Evolutionary conservation across 345 rosid species (phyloP).

Genomic region (Angophora floribunda): DNA sequence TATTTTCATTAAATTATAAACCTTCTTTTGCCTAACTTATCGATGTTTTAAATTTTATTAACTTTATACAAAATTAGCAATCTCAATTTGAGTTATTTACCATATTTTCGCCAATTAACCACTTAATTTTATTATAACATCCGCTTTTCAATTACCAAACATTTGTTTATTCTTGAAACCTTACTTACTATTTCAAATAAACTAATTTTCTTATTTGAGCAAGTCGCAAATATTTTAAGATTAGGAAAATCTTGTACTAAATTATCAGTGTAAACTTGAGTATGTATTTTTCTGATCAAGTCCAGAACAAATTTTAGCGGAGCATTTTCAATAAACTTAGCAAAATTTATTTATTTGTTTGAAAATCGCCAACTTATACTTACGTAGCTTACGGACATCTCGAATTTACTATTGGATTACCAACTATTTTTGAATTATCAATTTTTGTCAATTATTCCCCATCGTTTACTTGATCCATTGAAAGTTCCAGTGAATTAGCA

Average conservation of each 20-base stretch:
- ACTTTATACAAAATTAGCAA: neutral
- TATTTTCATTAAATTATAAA: neutral
- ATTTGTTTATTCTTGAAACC: neutral
- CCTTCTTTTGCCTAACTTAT: neutral
- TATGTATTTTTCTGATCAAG: neutral
- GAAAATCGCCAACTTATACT: neutral
- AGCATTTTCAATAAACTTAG: neutral
- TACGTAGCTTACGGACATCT: neutral
- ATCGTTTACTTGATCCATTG: too few relatives aligned
- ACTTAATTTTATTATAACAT: too few relatives aligned
- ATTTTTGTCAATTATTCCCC: neutral
- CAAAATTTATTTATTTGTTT: neutral
- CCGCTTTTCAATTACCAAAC: neutral
- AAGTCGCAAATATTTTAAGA: neutral
- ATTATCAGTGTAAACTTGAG: neutral
- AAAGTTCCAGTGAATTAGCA: too few relatives aligned
- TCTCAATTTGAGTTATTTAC: neutral
- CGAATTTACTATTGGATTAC: neutral
- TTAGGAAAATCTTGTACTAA: neutral
- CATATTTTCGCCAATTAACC: neutral
- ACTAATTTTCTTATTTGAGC: neutral
- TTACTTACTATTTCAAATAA: neutral
- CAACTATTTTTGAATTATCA: neutral
- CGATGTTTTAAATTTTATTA: slow-evolving; percentile 19
- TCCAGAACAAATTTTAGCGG: neutral